Evolutionary conservation across 2,329 filamentous ascomycete species (phyloP), one percentile per base, ranked within the genome.

Genomic region (Penicillium sp.): DNA sequence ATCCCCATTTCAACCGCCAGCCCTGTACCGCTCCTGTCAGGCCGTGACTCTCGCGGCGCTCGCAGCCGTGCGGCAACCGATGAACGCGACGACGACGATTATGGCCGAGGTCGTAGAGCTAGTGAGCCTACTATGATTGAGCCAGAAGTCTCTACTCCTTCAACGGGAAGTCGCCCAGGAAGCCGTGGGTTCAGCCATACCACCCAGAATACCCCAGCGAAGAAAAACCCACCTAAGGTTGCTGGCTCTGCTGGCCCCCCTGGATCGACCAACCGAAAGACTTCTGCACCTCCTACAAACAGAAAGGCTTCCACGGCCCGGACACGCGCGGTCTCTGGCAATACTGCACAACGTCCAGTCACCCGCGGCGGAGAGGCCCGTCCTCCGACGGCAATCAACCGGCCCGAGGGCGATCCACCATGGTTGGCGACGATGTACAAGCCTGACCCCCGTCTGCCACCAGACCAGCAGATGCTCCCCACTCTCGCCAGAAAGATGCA

Each of bases 361-460:
- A 89, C 87, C 16, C 84, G 88, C 65, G 85, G 84, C 46, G 85
- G 85, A 14, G 80, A 86, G 26, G 83, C 69, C 49, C 76, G 81
- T 33, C 84, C 81, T 54, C 76, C 74, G 61, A 87, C 84, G 71
- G 76, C 83, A 70, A 73, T 83, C 76, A 86, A 92, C 72, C 86
- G 88, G 45, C 93, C 93, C 0, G 95, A 98, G 80, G 95, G 95
- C 22, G 94, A 98, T 57, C 93, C 95, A 10, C 95, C 95, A 55
- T 99, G 95, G 95, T 86, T 98, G 78, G 86, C 95, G 49, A 91
- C 90, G 25, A 92, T 96, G 78, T 99, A 97, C 78, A 96, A 96
- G 72, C 95, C 95, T 0, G 95, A 99, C 73, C 95, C 95, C 33
- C 89, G 93, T 62, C 82, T 99, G 37, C 95, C 95, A 6, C 95